Conservation (phyloP, 495 filamentous ascomycete genomes). For the Parathielavia appendiculata region DNA sequence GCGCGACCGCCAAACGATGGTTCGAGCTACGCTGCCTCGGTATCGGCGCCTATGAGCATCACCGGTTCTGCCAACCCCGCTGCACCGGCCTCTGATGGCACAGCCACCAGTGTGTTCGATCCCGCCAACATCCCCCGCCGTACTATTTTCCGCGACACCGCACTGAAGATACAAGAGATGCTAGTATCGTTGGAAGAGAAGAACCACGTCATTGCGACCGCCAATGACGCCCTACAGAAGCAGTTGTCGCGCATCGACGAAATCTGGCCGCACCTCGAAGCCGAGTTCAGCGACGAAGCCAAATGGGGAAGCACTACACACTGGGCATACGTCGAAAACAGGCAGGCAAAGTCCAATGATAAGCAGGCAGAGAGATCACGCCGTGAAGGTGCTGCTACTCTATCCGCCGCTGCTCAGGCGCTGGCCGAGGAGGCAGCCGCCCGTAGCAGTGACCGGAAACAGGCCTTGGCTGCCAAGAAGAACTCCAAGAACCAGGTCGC, state of each 20-base stretch:
- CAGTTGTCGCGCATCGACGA: slow-evolving; percentile 79
- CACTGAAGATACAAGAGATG: slow-evolving; percentile 62
- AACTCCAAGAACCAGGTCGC: slow-evolving; percentile 52
- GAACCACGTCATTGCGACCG: slow-evolving; percentile 87
- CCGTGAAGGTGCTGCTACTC: slow-evolving; percentile 67
- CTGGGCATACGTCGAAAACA: slow-evolving; percentile 92
- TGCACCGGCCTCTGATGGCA: slow-evolving; percentile 35
- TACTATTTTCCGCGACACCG: slow-evolving; percentile 57
- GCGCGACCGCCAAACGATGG: slow-evolving; percentile 38
- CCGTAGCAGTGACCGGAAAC: slow-evolving; percentile 74
- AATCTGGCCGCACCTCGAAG: slow-evolving; percentile 74
- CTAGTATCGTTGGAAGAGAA: slow-evolving; percentile 89
- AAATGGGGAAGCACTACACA: slow-evolving; percentile 85
- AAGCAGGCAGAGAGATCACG: slow-evolving; percentile 62
- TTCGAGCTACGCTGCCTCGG: slow-evolving; percentile 38
- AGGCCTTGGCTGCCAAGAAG: slow-evolving; percentile 70
- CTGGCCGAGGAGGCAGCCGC: slow-evolving; percentile 73
- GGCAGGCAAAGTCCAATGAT: slow-evolving; percentile 55
- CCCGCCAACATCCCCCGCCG: slow-evolving; percentile 54
- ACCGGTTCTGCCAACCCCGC: slow-evolving; percentile 33
- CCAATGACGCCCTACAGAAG: slow-evolving; percentile 80
- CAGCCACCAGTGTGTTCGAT: slow-evolving; percentile 37
- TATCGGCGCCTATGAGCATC: slow-evolving; percentile 40
- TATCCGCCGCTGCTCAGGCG: slow-evolving; percentile 62
- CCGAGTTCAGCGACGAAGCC: slow-evolving; percentile 90